Base-by-base conservation (phyloP, 2,329 filamentous ascomycete genomes). In the Trichoderma hamatum region DNA sequence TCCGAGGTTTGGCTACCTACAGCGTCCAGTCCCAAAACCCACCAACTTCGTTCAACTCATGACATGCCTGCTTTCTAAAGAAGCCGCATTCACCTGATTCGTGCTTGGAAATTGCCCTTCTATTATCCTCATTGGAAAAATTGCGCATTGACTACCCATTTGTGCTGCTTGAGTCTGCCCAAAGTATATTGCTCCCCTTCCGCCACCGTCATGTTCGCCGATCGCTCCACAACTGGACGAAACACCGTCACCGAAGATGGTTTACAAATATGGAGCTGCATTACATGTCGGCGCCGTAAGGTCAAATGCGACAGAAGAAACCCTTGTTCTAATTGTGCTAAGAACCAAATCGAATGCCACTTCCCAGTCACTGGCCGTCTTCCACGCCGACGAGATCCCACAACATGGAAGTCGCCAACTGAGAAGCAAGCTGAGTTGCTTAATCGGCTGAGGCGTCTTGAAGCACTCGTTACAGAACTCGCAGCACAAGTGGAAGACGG, bases 211-310 rank as follows among this genome's bases (percentile, higher is more conserved):
- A 49, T 49, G 46, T 56, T 13, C 16, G 21, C 30, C 26, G 24
- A 32, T 32, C 26, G 24, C 52, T 16, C 14, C 52, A 10, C 26
- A n/a, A 14, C 52, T 13, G 30, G 26, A 56, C 14, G n/a, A 32
- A n/a, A 30, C 16, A 16, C 52, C 14, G 26, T 56, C 52, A 21
- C 52, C 14, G 52, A 32, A 11, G 52, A 56, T 21, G 26, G 52
- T 32, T 56, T 56, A 6, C n/a, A 26, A 32, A 32, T 56, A 56
- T 78, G 77, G 77, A 78, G 75, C 70, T 78, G 77, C 55, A 71
- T 78, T 21, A 73, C 72, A n/a, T 78, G 77, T 54, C 74, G 76
- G 7, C 75, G 76, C 0, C 76, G 76, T 56, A 78, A 78, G 49
- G 66, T 78, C 13, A 73, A 72, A 9, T 78, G 77, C 56, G 77